phyloP scores from a whole-genome alignment of 495 filamentous ascomycete species.

The Podospora sp. region DNA sequence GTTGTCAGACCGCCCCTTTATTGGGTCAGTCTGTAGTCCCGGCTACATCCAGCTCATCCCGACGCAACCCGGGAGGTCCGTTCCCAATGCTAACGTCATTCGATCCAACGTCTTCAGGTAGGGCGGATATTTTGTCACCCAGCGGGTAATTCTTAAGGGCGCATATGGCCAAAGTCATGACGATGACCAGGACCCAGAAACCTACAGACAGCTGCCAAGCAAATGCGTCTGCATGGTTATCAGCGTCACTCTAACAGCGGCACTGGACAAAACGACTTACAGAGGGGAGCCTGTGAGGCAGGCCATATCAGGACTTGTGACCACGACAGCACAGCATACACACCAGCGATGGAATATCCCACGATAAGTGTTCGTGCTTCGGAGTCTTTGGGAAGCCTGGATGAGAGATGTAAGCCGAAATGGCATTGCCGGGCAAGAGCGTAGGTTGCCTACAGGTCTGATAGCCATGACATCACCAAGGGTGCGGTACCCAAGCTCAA shows the following conservation, averaged over 20 bases:
- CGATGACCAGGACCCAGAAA: conserved; percentile 38
- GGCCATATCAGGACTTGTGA: conserved; percentile 49
- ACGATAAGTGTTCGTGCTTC: conserved; percentile 45
- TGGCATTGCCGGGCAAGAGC: too few relatives aligned
- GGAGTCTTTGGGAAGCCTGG: conserved; percentile 38
- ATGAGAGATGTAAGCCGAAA: background rate
- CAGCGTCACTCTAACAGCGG: background rate
- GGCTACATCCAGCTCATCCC: too few relatives aligned
- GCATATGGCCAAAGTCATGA: conserved; percentile 18
- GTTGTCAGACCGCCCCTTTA: too few relatives aligned
- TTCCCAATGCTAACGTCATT: too few relatives aligned
- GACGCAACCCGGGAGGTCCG: too few relatives aligned
- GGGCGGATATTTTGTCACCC: too few relatives aligned
- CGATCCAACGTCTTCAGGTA: too few relatives aligned
- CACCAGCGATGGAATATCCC: conserved; percentile 42
- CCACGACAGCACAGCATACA: conserved; percentile 45
- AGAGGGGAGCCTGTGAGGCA: conserved; percentile 44
- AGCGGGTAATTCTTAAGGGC: too few relatives aligned
- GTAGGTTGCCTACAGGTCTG: conserved; percentile 43
- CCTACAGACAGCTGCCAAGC: conserved; percentile 45
- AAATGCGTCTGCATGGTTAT: conserved; percentile 33
- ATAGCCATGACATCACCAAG: conserved; percentile 45
- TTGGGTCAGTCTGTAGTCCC: too few relatives aligned
- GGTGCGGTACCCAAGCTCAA: conserved; percentile 43
- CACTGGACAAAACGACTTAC: conserved; percentile 23